Evolutionary conservation across 805 yeast species (phyloP), one percentile per base, ranked within the genome.

Genomic region (Kodamaea hsintzibuensis): DNA sequence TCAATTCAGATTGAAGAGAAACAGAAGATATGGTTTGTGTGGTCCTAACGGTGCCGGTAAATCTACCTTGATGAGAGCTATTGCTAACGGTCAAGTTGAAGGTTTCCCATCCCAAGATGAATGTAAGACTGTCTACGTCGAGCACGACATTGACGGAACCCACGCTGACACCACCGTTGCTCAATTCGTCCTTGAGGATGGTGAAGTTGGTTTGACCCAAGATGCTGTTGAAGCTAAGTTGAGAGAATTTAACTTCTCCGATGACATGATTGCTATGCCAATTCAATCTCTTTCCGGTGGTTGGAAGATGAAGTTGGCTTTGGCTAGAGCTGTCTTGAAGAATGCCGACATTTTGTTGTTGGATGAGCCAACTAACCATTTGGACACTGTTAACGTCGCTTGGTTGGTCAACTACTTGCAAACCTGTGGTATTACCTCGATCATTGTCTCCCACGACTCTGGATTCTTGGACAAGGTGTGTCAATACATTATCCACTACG

Each of bases 301-400:
- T 86, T 93, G 99, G 99, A 95, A 95, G 88, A 93, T 93, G 99
- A 95, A 95, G 82, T 86, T 93, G 78, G 98, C 98, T 75, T 85
- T 93, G 72, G 98, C 99, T 69, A 91, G 98, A 82, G 99, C 99
- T 73, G 98, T 93, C 72, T 86, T 93, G 81, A 90, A 89, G 85
- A 92, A 92, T 81, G 98, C 99, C 72, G 96, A 90, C 80, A 95
- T 93, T 74, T 84, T 93, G 79, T 84, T 93, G 80, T 88, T 93
- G 78, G 99, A 93, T 84, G 99, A 93, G 86, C 99, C 99, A 82
- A 93, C 99, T 74, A 93, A 93, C 89, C 99, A 95, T 85, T 89
- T 95, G 89, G 99, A 95, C 83, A 92, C 97, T 70, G 98, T 92
- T 71, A 95, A 95, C 82, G 99, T 95, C 73, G 97, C 97, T 74